These are phyloP conservation scores for Crataegus laevigata DNA, from an alignment of 306 rosid genomes.

Conservation along the genomic window DNA sequence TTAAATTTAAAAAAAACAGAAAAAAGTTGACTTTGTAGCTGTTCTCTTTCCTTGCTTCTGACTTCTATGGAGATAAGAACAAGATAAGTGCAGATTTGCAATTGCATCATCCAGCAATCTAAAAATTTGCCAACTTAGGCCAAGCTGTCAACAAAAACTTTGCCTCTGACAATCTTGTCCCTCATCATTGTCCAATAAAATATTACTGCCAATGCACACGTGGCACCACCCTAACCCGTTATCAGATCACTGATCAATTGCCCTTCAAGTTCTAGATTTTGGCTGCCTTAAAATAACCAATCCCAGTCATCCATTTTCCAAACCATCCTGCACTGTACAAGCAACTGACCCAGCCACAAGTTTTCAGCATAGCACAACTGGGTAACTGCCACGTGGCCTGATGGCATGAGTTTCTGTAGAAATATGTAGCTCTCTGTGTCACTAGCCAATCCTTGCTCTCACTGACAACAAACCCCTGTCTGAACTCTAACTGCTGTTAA, in stretches of 20 bases:
- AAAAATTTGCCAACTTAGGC: conserved; percentile 4
- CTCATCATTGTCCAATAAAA: conserved; percentile 24
- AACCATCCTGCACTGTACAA: neutral
- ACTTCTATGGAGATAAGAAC: conserved; percentile 4
- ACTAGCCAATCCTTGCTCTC: conserved; percentile 14
- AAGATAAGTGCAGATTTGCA: conserved; percentile 8
- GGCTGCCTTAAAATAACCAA: neutral
- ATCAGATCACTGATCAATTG: conserved; percentile 16
- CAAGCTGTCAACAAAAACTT: conserved; percentile 9
- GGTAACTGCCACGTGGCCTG: conserved; percentile 25
- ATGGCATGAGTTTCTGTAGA: neutral
- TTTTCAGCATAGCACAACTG: neutral
- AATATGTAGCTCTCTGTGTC: neutral
- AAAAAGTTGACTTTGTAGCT: neutral
- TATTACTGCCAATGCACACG: conserved; percentile 7
- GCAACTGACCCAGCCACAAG: neutral
- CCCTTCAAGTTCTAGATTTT: conserved; percentile 18
- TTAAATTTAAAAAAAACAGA: neutral
- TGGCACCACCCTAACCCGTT: conserved; percentile 18
- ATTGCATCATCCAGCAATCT: neutral
- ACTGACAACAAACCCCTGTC: neutral
- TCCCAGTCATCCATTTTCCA: neutral
- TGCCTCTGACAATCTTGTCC: conserved; percentile 6
- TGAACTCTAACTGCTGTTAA: neutral
- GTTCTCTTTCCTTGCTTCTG: neutral